Conservation (phyloP, 768 basidiomycete species). For the Butyriboletus loyo region DNA sequence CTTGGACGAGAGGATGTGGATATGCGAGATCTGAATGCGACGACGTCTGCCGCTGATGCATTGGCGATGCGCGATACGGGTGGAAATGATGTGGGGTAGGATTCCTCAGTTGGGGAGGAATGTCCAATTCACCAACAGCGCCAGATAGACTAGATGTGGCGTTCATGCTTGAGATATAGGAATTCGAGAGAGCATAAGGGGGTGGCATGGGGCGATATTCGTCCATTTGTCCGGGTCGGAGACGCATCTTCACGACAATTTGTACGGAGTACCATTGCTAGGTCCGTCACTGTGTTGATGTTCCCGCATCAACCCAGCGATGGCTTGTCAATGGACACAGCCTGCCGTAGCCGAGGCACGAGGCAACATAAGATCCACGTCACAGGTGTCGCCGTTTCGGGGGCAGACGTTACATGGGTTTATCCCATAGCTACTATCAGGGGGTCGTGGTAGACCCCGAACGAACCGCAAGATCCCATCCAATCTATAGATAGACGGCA, state of each 20-base stretch:
- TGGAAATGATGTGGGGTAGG: slow-evolving; percentile 28
- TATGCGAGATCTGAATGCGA: slow-evolving; percentile 20
- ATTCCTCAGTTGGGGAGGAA: slow-evolving; percentile 34
- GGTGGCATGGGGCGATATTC: slow-evolving; percentile 34
- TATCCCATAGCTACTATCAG: slow-evolving; percentile 12
- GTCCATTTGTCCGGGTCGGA: slow-evolving; percentile 39
- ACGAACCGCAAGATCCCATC: slow-evolving; percentile 15
- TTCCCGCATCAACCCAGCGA: slow-evolving; percentile 26
- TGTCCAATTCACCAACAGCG: slow-evolving; percentile 56
- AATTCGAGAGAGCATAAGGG: slow-evolving; percentile 30
- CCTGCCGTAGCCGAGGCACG: slow-evolving; percentile 28
- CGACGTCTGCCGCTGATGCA: slow-evolving; percentile 25
- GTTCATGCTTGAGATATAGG: slow-evolving; percentile 45
- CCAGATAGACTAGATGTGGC: slow-evolving; percentile 51
- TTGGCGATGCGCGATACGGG: slow-evolving; percentile 22
- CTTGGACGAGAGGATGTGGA: slow-evolving; percentile 12
- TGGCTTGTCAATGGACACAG: slow-evolving; percentile 23
- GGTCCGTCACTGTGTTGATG: slow-evolving; percentile 24
- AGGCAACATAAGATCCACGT: slow-evolving; percentile 30
- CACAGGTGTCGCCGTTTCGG: slow-evolving; percentile 28
- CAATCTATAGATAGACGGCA: slow-evolving; percentile 29
- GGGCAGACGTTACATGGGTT: slow-evolving; percentile 27
- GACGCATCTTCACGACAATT: slow-evolving; percentile 30
- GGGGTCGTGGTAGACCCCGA: slow-evolving; percentile 17
- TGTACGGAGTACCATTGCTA: slow-evolving; percentile 27